Conservation (phyloP, 805 yeast genomes). For the Starmerella sirachaensis region DNA sequence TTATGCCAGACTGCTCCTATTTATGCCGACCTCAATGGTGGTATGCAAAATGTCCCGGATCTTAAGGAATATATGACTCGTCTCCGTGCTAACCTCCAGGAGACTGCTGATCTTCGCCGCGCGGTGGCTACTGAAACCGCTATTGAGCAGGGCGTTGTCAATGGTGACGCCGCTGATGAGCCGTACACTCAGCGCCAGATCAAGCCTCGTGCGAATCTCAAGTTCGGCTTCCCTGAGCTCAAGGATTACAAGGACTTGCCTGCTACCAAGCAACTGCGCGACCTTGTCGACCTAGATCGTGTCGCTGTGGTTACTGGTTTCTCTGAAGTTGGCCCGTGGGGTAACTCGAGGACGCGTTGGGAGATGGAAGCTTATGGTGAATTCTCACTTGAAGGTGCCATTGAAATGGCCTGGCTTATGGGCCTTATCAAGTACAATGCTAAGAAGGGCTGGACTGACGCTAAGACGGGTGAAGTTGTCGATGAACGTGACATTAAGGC, state of each 20-base stretch:
- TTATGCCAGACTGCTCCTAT: conserved; percentile 89
- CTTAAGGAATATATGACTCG: conserved; percentile 75
- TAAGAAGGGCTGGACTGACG: conserved; percentile 98
- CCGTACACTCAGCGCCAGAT: conserved; percentile 66
- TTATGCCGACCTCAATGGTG: conserved; percentile 98
- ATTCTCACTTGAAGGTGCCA: conserved; percentile 92
- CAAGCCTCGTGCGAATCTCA: conserved; percentile 91
- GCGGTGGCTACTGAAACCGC: conserved; percentile 92
- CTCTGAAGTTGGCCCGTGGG: conserved; percentile 99
- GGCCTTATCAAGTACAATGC: conserved; percentile 92
- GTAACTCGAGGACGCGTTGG: conserved; percentile 98
- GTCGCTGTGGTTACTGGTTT: conserved; percentile 96
- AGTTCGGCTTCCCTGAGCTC: conserved; percentile 83
- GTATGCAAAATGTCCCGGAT: conserved; percentile 85
- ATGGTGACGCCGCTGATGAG: conserved; percentile 79
- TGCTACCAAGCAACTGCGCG: conserved; percentile 51
- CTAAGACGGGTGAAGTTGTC: conserved; percentile 82
- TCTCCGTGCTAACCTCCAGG: conserved; percentile 60
- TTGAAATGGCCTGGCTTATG: conserved; percentile 99
- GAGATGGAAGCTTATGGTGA: conserved; percentile 95
- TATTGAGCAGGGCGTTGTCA: conserved; percentile 71
- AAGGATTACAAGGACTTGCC: conserved; percentile 60
- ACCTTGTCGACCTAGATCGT: conserved; percentile 80
- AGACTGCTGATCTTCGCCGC: conserved; percentile 82
- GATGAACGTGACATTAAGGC: conserved; percentile 88